Base-by-base conservation (phyloP, 768 basidiomycete genomes). In the Nidularia sp. region DNA sequence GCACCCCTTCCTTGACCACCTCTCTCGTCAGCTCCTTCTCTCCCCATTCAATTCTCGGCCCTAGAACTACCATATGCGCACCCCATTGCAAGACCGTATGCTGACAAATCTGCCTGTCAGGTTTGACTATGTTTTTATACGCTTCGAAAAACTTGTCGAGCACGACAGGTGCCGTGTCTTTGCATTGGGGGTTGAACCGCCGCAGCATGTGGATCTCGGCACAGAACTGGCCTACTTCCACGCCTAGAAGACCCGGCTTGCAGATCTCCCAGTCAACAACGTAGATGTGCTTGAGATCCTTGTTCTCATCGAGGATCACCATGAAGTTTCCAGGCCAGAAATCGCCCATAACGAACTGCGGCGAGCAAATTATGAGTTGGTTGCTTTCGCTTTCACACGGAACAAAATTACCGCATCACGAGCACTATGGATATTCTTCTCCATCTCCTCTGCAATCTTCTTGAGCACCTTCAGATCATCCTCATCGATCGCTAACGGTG, bases 271-370 rank as follows among this genome's bases (percentile, higher is more conserved):
- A 88, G 62, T 88, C 86, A 44, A 87, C 57, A 34, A 86, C 69
- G 41, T 69, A 74, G 7, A 84, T 56, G 8, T 64, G 70, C 59
- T 70, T 66, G 36, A 83, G 57, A 1, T 57, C 52, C 9, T 69
- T 70, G 1, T 66, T 60, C 5, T 59, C 60, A 46, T 64, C 64
- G 8, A 74, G 60, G 8, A 57, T 62, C n/a, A 86, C 57, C 54
- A 86, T 68, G 45, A 88, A 56, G 58, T 88, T 88, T 0, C 85
- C 86, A 1, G 86, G 78, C 85, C 86, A 88, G 57, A 88, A 83
- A 62, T 88, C 87, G 0, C 87, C 86, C 80, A 81, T 81, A n/a
- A 76, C 73, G 46, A 77, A 69, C 76, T 74, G 45, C 41, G 50
- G 3, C 46, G 43, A 47, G 39, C 47, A 6, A 39, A 32, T 31